Base-by-base conservation (phyloP, 2,329 filamentous ascomycete genomes). In the Aspergillus puulaauensis region DNA sequence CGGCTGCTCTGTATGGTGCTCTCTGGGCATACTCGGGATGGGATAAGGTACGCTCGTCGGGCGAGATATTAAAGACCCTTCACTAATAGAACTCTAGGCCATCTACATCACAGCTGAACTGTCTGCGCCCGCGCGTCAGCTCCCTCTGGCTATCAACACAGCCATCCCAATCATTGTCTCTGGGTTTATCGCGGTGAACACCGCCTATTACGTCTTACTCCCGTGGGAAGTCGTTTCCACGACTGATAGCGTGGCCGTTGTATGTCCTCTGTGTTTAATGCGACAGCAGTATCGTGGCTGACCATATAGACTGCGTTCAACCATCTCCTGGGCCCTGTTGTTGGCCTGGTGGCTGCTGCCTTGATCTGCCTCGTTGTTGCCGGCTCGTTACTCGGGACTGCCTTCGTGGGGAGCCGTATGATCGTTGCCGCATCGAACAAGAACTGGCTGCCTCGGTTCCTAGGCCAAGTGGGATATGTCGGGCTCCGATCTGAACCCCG, bases 21-120 rank as follows among this genome's bases (percentile, higher is more conserved):
- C 52, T 64, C 1, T 64, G 61, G 61, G 61, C 61, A 0, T 64
- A 64, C 45, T 64, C 61, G 0, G 61, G 61, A 11, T 64, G 61
- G 61, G 61, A 64, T 19, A 64, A 64, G 58, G 61, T 51, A 51
- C 21, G 56, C 23, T n/a, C n/a, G 5, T 14, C 33, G 9, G 8
- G 33, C 15, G 35, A 19, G 3, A 3, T 19, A 15, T n/a, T 19
- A 3, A 3, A 11, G 9, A 6, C 14, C 9, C 12, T 27, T 19
- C 3, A 23, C 8, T 8, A 4, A 7, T 11, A 6, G 6, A 44
- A 15, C 2, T 15, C 2, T 4, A 63, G 61, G 61, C 61, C 1
- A 61, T 63, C 31, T 64, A 64, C 8, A 52, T 64, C 44, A 59
- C 51, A 2, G 60, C 60, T 19, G 61, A 64, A 24, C 39, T 64